phyloP scores from a whole-genome alignment of 176 grass and related monocot species.

The Hordeum marinum region DNA sequence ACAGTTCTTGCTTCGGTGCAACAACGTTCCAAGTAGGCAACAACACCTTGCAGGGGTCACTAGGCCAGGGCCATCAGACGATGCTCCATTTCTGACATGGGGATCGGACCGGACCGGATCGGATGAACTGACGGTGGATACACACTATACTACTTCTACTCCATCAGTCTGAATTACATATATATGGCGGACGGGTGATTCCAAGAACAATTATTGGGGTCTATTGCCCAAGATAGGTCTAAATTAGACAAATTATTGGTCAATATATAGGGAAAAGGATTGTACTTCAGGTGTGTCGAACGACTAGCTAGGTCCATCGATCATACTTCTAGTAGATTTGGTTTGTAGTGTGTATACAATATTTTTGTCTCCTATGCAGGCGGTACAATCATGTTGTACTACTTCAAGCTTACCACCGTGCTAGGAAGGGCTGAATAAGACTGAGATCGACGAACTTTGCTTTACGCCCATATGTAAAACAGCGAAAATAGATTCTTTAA shows the following conservation, averaged over 20 bases:
- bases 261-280: conserved; percentile 17
- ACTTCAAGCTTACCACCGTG: conserved; percentile 13
- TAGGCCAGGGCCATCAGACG: conserved; percentile 45
- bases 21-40: conserved; percentile 47
- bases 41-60: conserved; percentile 40
- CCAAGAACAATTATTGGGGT: not conserved
- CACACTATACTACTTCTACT: not conserved
- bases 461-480: conserved; percentile 20
- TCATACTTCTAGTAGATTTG: conserved; percentile 5
- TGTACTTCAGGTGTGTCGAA: conserved; percentile 29
- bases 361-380: conserved; percentile 20
- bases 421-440: conserved; percentile 5
- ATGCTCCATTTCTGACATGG: conserved; percentile 53
- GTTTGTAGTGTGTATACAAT: conserved; percentile 41
- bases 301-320: conserved; percentile 16
- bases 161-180: not conserved
- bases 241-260: conserved; percentile 5
- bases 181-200: conserved; percentile 13
- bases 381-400: not conserved
- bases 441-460: conserved; percentile 2
- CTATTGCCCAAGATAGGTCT: conserved; percentile 7
- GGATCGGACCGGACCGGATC: not conserved
- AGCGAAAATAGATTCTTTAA: not conserved
- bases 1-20: conserved; percentile 49
- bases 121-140: conserved; percentile 36